Evolutionary conservation across 2,329 filamentous ascomycete species (phyloP).

Genomic region (Fusarium odoratissimum): DNA sequence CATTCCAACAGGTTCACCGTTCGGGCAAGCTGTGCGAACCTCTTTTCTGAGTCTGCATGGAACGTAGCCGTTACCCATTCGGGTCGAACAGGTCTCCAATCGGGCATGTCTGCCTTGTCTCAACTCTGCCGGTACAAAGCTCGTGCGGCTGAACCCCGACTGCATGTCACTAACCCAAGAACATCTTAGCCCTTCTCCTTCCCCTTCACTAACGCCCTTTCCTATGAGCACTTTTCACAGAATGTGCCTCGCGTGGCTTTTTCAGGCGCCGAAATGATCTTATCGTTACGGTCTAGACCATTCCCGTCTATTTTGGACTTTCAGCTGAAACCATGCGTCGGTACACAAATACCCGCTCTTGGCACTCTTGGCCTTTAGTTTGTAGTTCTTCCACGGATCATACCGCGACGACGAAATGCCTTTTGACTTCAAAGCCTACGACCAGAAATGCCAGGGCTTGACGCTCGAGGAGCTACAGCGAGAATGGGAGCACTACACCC

Average conservation of each 20-base stretch:
- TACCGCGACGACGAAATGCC: slow-evolving; percentile 47
- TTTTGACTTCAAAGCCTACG: slow-evolving; percentile 55
- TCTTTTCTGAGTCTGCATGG: rapidly evolving
- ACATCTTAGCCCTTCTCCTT: neutral
- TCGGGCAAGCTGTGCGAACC: neutral
- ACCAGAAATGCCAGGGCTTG: slow-evolving; percentile 52
- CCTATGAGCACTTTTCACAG: neutral
- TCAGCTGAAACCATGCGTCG: neutral
- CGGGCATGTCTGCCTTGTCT: neutral
- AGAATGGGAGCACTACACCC: slow-evolving; percentile 58
- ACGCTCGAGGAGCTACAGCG: slow-evolving; percentile 53
- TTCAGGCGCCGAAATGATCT: neutral
- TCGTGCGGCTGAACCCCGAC: slow-evolving; percentile 23
- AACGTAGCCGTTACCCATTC: rapidly evolving
- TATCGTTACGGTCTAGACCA: neutral
- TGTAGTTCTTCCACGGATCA: rapidly evolving
- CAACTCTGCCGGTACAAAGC: neutral
- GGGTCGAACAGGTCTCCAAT: rapidly evolving
- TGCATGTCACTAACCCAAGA: slow-evolving; percentile 8
- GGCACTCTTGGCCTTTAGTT: neutral
- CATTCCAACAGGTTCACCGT: neutral
- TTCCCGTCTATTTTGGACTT: neutral
- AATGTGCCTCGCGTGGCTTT: slow-evolving; percentile 27
- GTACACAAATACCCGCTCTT: neutral
- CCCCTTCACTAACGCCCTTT: neutral